Base-by-base conservation (phyloP, 208 protist genomes). In the Phytomonas francai region DNA sequence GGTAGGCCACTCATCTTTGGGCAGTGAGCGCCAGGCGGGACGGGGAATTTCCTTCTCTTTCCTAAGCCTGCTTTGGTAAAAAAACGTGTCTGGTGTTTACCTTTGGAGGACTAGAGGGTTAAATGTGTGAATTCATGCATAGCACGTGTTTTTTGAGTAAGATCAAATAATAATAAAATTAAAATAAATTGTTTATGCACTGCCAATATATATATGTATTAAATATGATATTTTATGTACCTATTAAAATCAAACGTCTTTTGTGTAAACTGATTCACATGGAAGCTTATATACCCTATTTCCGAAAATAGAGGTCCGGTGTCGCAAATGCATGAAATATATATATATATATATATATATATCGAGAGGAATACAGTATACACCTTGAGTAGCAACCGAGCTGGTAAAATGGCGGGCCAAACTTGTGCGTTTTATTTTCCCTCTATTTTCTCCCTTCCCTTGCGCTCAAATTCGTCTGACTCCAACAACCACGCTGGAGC, bases 401-500 rank as follows among this genome's bases (percentile, higher is more conserved):
- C 16, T 30, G 56, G 22, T 25, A 39, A 49, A 60, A 60, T 2
- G 57, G 12, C n/a, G 32, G n/a, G n/a, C 0, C 69, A 5, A 58
- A 58, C 11, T 39, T 67, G 57, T 42, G 28, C 69, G 12, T 16
- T 57, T 49, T 49, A 27, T 71, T 71, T 5, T 54, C 45, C 65
- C 62, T 31, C 49, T 70, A 36, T 60, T 56, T 64, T 32, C 31
- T 68, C 16, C 30, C 87, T 78, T 4, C 85, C 83, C 36, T 63
- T 59, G 4, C 89, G 76, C 73, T 95, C 89, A 2, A 39, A 33
- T 29, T 70, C 72, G 11, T 30, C 28, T 19, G 77, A 61, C 19
- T 49, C 12, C 28, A 95, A 73, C 34, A 77, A 72, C 88, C 90
- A 95, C 8, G 90, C 87, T 4, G 87, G 87, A 2, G 64, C 63